Percentiles rank a stretch among this genome's conserved stretches.
phyloP scores from a whole-genome alignment of 257 asterid species.

The Solanum tarijense region DNA sequence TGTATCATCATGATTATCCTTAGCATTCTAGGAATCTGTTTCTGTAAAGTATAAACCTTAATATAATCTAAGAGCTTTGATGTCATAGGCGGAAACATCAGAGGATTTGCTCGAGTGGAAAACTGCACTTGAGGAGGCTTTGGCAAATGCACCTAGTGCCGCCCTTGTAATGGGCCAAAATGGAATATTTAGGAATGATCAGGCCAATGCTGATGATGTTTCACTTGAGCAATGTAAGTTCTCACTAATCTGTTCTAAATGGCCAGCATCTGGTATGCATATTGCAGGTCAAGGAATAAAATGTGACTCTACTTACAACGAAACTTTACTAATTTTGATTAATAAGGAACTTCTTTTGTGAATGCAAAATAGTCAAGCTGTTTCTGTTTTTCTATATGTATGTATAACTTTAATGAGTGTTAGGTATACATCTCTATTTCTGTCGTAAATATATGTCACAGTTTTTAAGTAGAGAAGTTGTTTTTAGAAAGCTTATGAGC shows the following conservation, averaged over 20 bases:
- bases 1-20: background rate
- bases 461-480: background rate
- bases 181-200: slow-evolving; percentile 68
- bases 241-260: background rate
- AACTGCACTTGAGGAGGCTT: slow-evolving; percentile 92
- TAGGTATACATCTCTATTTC: background rate
- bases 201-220: slow-evolving; percentile 42
- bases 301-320: background rate
- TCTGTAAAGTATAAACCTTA: background rate
- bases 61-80: slow-evolving; percentile 6
- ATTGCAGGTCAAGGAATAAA: background rate
- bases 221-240: slow-evolving; percentile 61
- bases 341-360: background rate
- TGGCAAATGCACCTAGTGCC: slow-evolving; percentile 76
- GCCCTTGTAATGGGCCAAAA: slow-evolving; percentile 67
- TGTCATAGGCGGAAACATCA: slow-evolving; percentile 75
- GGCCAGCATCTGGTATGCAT: background rate
- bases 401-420: background rate
- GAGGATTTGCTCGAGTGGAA: slow-evolving; percentile 96
- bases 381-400: background rate
- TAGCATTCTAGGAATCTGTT: background rate
- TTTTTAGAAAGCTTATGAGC: background rate
- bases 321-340: background rate
- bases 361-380: background rate
- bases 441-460: background rate